Percentiles rank a stretch among this genome's conserved stretches.
These are phyloP conservation scores for Ramularia collo-cygni DNA, from an alignment of 2,329 filamentous ascomycete species.

Conservation along the genomic window DNA sequence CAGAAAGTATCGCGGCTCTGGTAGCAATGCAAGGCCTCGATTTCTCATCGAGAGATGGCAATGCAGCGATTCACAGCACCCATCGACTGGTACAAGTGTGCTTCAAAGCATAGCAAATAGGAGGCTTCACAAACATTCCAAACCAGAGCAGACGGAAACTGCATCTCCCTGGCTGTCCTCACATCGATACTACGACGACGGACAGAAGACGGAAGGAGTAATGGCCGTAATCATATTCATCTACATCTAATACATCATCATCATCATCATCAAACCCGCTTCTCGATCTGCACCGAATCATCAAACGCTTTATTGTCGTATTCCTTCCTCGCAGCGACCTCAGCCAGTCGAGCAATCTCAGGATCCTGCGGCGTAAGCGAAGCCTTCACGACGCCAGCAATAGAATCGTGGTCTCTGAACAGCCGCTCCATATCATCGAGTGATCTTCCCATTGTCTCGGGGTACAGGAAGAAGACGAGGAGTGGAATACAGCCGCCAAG, in stretches of 20 bases:
- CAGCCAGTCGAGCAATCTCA: constrained; percentile 8
- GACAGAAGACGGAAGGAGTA: too few relatives aligned
- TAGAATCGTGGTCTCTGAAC: constrained; percentile 24
- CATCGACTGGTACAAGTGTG: too few relatives aligned
- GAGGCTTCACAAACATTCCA: too few relatives aligned
- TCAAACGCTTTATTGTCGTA: constrained; percentile 4
- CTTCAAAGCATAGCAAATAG: too few relatives aligned
- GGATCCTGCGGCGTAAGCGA: constrained; percentile 8
- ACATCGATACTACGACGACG: too few relatives aligned
- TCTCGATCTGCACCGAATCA: constrained; percentile 8
- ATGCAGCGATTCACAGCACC: too few relatives aligned
- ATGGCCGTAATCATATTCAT: too few relatives aligned
- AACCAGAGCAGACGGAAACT: too few relatives aligned
- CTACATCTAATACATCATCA: constrained; percentile 1
- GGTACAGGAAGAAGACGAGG: constrained; percentile 50
- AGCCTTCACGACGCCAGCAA: constrained; percentile 9
- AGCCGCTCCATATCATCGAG: constrained; percentile 48
- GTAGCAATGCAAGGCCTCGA: too few relatives aligned
- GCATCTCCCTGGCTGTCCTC: too few relatives aligned
- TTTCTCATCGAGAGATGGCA: too few relatives aligned
- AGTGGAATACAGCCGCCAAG: constrained; percentile 40
- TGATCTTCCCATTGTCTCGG: constrained; percentile 44
- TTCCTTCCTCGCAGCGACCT: constrained; percentile 7
- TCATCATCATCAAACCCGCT: constrained; percentile 4
- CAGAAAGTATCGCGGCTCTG: too few relatives aligned